Evolutionary conservation across 2,329 filamentous ascomycete genomes (phyloP), one percentile per base, ranked within the genome.

Genomic region (Hypomyces rosellus): DNA sequence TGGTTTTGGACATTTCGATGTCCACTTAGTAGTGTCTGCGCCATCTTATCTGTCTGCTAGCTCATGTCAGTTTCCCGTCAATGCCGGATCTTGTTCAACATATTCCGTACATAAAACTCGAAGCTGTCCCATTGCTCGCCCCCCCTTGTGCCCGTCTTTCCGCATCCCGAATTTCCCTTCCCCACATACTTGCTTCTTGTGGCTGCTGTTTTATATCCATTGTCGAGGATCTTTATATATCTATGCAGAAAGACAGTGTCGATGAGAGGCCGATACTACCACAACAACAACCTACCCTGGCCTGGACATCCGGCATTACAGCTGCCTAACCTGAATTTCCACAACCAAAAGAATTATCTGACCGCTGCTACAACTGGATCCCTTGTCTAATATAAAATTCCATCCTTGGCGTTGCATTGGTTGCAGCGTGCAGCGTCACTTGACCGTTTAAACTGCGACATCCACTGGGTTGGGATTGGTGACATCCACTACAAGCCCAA

Each of bases 381-480:
- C 36, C 14, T n/a, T 38, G 6, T 12, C 7, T 38, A 38, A n/a
- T 38, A 30, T 30, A 30, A 30, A 30, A 30, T 30, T 11, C 25
- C 25, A 30, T 30, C 25, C 25, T 30, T 30, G 25, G 25, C 25
- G 25, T 42, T 42, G 18, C 39, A 42, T 38, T 38, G 36, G 25
- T 30, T 38, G 36, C 36, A 9, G 40, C 20, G 7, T 42, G 40
- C 16, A 25, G 40, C 40, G n/a, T 45, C 50, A 52, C 50, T 52
- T 52, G 50, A 52, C 46, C 46, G 38, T 36, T 41, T 38, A 45
- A 44, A 37, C 50, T 47, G 49, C 49, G 39, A 46, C 49, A 43
- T 51, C 49, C 49, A 48, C 38, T 40, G 46, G n/a, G 14, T 48
- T 51, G 14, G 49, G 49, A 48, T 39, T 51, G 49, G 49, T 34